Evolutionary conservation across 495 filamentous ascomycete genomes (phyloP).

Genomic region (Penicillium coprophilum): DNA sequence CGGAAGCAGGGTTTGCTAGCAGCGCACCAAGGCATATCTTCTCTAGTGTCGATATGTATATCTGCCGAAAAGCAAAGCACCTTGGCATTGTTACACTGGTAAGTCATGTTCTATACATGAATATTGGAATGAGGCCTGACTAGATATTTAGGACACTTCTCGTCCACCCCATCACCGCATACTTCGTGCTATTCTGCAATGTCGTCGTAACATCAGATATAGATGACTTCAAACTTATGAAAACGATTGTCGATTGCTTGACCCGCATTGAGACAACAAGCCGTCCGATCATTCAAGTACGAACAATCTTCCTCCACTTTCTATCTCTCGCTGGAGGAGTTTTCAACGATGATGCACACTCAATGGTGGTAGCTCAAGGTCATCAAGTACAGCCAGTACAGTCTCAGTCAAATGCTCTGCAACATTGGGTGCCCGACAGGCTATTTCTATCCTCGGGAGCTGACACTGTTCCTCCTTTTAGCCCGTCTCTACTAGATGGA

Average conservation of each 20-base stretch:
- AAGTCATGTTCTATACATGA: neutral
- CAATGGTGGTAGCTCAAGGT: neutral
- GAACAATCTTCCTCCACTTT: neutral
- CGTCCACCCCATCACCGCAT: neutral
- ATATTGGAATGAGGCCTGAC: neutral
- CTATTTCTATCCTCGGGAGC: neutral
- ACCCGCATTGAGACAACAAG: neutral
- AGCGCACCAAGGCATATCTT: neutral
- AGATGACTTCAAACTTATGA: neutral
- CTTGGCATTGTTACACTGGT: neutral
- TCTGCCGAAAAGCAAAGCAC: neutral
- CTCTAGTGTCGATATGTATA: neutral
- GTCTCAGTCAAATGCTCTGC: neutral
- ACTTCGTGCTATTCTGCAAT: neutral
- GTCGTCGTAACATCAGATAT: neutral
- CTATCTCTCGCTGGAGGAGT: neutral
- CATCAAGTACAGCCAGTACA: neutral
- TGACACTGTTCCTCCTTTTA: neutral
- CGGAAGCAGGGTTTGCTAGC: neutral
- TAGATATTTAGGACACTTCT: neutral
- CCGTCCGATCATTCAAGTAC: neutral
- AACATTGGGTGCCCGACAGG: neutral
- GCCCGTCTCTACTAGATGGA: neutral
- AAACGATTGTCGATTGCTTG: neutral
- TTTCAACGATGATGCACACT: neutral